Evolutionary conservation across 164 flowering plant species (phyloP).

Genomic region (Echeveria elegans): DNA sequence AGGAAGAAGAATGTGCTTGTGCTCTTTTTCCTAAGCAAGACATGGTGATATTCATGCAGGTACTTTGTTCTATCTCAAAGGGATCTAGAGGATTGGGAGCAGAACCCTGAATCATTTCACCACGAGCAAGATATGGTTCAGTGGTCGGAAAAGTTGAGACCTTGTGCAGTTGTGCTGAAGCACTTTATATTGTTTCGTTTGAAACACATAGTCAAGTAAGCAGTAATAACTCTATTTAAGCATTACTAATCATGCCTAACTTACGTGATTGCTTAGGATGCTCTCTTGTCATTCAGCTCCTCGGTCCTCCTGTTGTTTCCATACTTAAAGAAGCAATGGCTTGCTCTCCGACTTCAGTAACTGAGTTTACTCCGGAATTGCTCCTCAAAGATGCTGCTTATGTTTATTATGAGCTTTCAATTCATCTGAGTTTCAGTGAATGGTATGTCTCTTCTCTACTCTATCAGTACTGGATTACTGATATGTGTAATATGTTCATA

Average conservation of each 20-base stretch:
- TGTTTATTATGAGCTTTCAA: slow-evolving; percentile 90
- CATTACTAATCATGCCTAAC: not conserved
- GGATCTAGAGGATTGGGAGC: slow-evolving; percentile 89
- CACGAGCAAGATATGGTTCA: slow-evolving; percentile 97
- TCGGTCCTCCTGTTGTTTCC: slow-evolving; percentile 90
- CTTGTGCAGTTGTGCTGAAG: slow-evolving; percentile 99
- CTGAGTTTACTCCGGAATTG: slow-evolving; percentile 72
- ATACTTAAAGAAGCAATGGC: slow-evolving; percentile 92
- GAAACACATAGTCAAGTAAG: slow-evolving; percentile 83
- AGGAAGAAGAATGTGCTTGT: not conserved
- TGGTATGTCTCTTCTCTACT: slow-evolving; percentile 36
- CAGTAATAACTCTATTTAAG: not conserved
- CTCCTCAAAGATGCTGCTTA: slow-evolving; percentile 98
- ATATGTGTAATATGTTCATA: not conserved
- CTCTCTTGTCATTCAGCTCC: slow-evolving; percentile 43
- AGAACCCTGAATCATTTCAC: slow-evolving; percentile 82
- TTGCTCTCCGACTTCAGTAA: slow-evolving; percentile 65
- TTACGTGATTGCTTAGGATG: not conserved
- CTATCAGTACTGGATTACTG: not conserved
- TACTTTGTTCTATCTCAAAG: slow-evolving; percentile 74
- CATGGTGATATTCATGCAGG: slow-evolving; percentile 30
- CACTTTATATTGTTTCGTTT: slow-evolving; percentile 85
- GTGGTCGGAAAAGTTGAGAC: slow-evolving; percentile 92
- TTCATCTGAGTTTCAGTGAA: slow-evolving; percentile 79
- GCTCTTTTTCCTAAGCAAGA: not conserved